A percentile compares a stretch with the other conserved stretches of the same genome.
Evolutionary conservation across 1,284 basidiomycete species (phyloP).

Genomic region (Marasmius tenuissimus): DNA sequence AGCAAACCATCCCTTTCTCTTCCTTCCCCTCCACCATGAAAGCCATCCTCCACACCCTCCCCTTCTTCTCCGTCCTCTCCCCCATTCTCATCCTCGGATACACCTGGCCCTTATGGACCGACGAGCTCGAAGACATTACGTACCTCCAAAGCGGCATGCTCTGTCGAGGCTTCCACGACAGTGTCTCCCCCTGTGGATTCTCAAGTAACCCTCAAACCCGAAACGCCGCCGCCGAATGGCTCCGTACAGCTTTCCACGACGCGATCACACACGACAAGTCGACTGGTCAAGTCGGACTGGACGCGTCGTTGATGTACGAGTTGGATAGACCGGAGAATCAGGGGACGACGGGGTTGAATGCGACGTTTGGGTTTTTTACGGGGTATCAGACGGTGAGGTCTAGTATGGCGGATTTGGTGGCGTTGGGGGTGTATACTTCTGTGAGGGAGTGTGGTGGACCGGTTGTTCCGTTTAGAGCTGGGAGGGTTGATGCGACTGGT

Average conservation of each 20-base stretch:
- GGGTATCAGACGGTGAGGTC: not conserved
- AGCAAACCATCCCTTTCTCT: too few relatives aligned
- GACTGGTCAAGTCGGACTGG: not conserved
- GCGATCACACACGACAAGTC: not conserved
- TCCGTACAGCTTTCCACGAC: too few relatives aligned
- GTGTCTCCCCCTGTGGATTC: not conserved
- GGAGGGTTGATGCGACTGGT: not conserved
- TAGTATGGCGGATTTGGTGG: conserved; percentile 1
- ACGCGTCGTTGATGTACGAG: not conserved
- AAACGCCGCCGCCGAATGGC: not conserved
- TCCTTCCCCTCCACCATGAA: too few relatives aligned
- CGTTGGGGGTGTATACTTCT: not conserved
- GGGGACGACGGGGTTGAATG: not conserved
- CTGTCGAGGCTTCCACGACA: not conserved
- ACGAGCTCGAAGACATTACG: conserved; percentile 4
- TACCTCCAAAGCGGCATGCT: not conserved
- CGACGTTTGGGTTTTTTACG: not conserved
- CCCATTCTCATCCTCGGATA: not conserved
- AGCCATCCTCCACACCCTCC: not conserved
- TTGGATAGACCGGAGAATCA: not conserved
- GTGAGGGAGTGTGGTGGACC: conserved; percentile 2
- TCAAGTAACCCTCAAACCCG: too few relatives aligned
- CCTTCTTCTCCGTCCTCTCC: too few relatives aligned
- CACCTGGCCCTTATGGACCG: not conserved
- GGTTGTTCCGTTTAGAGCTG: not conserved